Conservation (phyloP, 2,329 filamentous ascomycete species). For the Cryphonectria naterciae region DNA sequence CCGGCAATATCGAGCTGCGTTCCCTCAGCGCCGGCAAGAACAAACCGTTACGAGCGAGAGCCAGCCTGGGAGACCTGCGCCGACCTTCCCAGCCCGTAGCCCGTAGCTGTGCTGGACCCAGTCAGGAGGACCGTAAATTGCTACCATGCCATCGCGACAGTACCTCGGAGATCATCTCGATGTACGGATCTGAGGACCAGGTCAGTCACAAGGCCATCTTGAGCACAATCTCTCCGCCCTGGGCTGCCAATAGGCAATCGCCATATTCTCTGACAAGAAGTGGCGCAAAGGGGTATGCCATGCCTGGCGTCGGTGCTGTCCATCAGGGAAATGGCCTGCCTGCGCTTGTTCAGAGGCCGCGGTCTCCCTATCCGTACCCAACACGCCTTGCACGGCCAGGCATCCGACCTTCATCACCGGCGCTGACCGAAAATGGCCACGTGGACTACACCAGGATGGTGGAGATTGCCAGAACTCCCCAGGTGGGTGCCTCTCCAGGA, state of each 20-base stretch:
- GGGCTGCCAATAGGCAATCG: slow-evolving; percentile 49
- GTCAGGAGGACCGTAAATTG: slow-evolving; percentile 47
- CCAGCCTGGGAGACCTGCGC: slow-evolving; percentile 37
- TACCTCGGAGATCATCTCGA: slow-evolving; percentile 59
- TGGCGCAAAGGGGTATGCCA: slow-evolving; percentile 39
- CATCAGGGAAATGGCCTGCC: slow-evolving; percentile 37
- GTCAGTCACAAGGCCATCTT: slow-evolving; percentile 41
- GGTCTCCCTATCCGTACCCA: slow-evolving; percentile 63
- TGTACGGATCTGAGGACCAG: slow-evolving; percentile 57
- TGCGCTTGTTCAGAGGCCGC: slow-evolving; percentile 43
- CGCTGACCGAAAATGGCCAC: slow-evolving; percentile 50
- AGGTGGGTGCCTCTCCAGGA: slow-evolving; percentile 41
- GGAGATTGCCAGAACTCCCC: slow-evolving; percentile 52
- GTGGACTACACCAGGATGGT: slow-evolving; percentile 56
- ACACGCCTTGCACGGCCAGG: slow-evolving; percentile 60
- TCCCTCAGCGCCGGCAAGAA: slow-evolving; percentile 60
- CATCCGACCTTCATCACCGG: slow-evolving; percentile 53
- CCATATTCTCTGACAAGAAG: slow-evolving; percentile 61
- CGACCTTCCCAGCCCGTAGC: slow-evolving; percentile 36
- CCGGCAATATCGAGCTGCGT: slow-evolving; percentile 66
- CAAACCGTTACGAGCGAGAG: slow-evolving; percentile 37
- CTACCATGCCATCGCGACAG: slow-evolving; percentile 56
- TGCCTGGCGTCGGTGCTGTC: slow-evolving; percentile 31
- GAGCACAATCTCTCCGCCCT: slow-evolving; percentile 47
- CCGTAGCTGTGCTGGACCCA: slow-evolving; percentile 39